Conservation (phyloP, 176 grass and related monocot species). For the Microstegium vimineum region DNA sequence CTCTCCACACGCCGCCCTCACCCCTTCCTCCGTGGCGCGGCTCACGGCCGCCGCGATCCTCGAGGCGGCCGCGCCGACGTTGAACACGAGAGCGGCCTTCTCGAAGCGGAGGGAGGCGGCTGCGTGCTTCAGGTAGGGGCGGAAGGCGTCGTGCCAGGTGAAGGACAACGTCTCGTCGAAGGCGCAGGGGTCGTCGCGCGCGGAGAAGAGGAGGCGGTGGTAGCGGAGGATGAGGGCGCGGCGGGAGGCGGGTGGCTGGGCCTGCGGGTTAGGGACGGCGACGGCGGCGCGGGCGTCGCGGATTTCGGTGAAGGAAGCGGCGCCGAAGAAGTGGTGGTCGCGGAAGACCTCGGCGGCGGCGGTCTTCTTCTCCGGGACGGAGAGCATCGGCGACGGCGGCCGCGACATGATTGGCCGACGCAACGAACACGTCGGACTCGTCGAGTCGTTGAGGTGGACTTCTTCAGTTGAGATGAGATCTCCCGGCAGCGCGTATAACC, state of each 20-base stretch:
- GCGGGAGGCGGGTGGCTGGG: slow-evolving; percentile 28
- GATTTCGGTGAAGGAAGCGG: slow-evolving; percentile 40
- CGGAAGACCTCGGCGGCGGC: slow-evolving; percentile 50
- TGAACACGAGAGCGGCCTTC: slow-evolving; percentile 68
- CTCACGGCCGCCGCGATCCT: slow-evolving; percentile 48
- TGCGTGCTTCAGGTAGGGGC: slow-evolving; percentile 45
- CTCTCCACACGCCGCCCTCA: slow-evolving; percentile 50
- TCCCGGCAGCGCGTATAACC: neutral
- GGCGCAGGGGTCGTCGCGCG: slow-evolving; percentile 48
- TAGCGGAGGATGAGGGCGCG: slow-evolving; percentile 55
- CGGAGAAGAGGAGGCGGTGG: slow-evolving; percentile 48
- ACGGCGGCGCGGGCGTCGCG: slow-evolving; percentile 42
- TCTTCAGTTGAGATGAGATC: neutral
- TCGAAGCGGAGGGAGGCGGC: slow-evolving; percentile 54
- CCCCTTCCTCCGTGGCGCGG: slow-evolving; percentile 38
- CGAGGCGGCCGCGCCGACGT: slow-evolving; percentile 55
- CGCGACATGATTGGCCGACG: slow-evolving; percentile 25
- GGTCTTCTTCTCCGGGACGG: slow-evolving; percentile 81
- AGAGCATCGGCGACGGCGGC: slow-evolving; percentile 43
- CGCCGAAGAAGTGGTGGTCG: slow-evolving; percentile 59
- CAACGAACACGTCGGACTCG: neutral
- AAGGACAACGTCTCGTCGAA: slow-evolving; percentile 51
- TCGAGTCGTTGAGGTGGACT: neutral
- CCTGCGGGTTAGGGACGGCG: slow-evolving; percentile 11
- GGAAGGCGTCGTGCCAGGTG: slow-evolving; percentile 85